phyloP scores from a whole-genome alignment of 2,329 filamentous ascomycete genomes.

The Aureobasidium uvarum region DNA sequence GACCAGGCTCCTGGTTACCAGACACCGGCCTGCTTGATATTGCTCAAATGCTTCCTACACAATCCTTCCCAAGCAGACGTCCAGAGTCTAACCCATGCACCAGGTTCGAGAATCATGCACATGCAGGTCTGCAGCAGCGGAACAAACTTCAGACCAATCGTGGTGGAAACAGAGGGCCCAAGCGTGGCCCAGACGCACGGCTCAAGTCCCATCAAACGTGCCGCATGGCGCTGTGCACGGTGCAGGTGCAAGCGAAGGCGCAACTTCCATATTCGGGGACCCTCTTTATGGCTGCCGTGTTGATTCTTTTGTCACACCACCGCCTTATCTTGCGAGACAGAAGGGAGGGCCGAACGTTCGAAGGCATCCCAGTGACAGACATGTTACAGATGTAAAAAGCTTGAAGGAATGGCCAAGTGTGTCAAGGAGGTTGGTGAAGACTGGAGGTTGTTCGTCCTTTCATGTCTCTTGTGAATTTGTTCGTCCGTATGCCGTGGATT shows the following conservation, averaged over 20 bases:
- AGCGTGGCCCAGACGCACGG: neutral
- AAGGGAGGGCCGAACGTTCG: neutral
- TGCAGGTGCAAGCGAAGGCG: slow-evolving; percentile 6
- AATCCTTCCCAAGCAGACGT: neutral
- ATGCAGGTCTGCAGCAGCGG: neutral
- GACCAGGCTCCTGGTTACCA: neutral
- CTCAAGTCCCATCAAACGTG: neutral
- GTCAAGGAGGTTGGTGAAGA: neutral
- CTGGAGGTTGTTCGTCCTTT: neutral
- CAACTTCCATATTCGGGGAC: neutral
- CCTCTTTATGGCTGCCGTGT: neutral
- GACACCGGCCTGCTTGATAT: neutral
- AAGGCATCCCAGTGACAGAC: neutral
- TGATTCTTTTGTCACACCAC: neutral
- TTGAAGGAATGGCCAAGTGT: too few species aligned
- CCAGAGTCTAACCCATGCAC: neutral
- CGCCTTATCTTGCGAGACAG: slow-evolving; percentile 1
- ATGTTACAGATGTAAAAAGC: slow-evolving; percentile 9
- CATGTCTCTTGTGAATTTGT: neutral
- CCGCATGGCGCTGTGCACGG: neutral
- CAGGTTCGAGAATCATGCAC: neutral
- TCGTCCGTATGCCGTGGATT: neutral
- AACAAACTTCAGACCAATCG: slow-evolving; percentile 5
- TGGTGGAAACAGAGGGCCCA: slow-evolving; percentile 8
- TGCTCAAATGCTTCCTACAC: neutral